Evolutionary conservation across 2,329 filamentous ascomycete species (phyloP).

Genomic region (Alternaria gansuensis): DNA sequence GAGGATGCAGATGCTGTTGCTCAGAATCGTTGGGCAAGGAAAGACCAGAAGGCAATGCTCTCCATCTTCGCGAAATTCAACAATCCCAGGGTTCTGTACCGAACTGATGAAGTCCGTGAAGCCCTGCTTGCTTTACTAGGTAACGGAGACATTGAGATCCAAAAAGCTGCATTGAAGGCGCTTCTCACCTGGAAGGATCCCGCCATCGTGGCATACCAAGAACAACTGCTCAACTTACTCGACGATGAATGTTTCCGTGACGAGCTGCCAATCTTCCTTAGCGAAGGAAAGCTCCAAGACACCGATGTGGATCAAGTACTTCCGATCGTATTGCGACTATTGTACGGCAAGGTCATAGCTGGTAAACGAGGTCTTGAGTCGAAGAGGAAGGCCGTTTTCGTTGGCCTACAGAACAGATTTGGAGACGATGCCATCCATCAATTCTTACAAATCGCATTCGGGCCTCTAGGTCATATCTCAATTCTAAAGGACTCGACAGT

Average conservation of each 20-base stretch:
- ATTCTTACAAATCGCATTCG: conserved; percentile 84
- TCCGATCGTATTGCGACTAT: conserved; percentile 83
- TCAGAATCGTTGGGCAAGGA: conserved; percentile 68
- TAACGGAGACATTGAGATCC: conserved; percentile 90
- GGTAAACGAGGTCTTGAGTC: conserved; percentile 83
- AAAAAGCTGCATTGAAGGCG: conserved; percentile 83
- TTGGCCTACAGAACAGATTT: conserved; percentile 77
- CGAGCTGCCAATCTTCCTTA: conserved; percentile 88
- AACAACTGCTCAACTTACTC: conserved; percentile 84
- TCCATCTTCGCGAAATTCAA: conserved; percentile 82
- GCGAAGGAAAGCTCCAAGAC: conserved; percentile 71
- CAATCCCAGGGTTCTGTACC: conserved; percentile 86
- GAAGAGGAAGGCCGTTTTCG: conserved; percentile 75
- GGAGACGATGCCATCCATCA: conserved; percentile 75
- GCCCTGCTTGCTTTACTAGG: conserved; percentile 78
- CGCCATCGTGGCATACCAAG: conserved; percentile 78
- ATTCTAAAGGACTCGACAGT: conserved; percentile 64
- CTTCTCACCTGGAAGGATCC: conserved; percentile 89
- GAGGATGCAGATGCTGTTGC: conserved; percentile 28
- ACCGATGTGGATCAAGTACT: conserved; percentile 78
- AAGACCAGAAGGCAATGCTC: conserved; percentile 85
- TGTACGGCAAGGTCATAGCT: conserved; percentile 90
- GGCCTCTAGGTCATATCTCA: conserved; percentile 69
- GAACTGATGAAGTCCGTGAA: conserved; percentile 76
- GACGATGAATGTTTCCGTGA: conserved; percentile 94